Base-by-base conservation (phyloP, 2,329 filamentous ascomycete species). In the Nemania abortiva region DNA sequence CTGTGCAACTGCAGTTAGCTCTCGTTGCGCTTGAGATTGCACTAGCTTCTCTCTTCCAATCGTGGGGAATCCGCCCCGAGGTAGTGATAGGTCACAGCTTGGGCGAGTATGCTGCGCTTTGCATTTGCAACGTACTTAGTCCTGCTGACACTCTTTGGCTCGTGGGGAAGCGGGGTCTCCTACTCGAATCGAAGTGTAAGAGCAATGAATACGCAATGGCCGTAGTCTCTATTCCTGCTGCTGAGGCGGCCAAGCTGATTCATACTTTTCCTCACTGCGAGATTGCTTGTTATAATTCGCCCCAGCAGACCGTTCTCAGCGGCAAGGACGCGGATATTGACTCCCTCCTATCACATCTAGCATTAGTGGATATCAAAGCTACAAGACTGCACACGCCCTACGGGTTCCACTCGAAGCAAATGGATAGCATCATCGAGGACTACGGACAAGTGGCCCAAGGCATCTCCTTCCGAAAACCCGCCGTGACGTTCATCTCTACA, bases 51-150 rank as follows among this genome's bases (percentile, higher is more conserved):
- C 39, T 65, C 7, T 58, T 55, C 39, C 39, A 57, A 31, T 50
- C 62, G 18, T 58, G 53, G 53, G 62, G 62, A 52, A 56, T 65
- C 20, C 13, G 15, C 5, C 53, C 62, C 13, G 1, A 29, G 4
- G 62, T 53, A 22, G 62, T 65, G 2, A 65, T 65, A 49, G 62
- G 62, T 20, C 62, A 65, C 62, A 65, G 69, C 49, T 50, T 71
- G 18, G 69, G 69, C 37, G 69, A 71, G 42, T 71, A 69, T 29
- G 56, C 69, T n/a, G 69, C 69, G 11, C 69, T 71, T 10, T 69
- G 62, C 31, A 50, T 49, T 6, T 55, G 37, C 62, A 56, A 56
- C 15, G 62, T 45, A 49, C 53, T 65, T 31, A 57, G 52, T 34
- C 39, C 58, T 34, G 45, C 52, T 18, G 62, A 65, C 29, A 57